Conservation (phyloP, 2,329 filamentous ascomycete genomes). For the Colletotrichum spaethianum region DNA sequence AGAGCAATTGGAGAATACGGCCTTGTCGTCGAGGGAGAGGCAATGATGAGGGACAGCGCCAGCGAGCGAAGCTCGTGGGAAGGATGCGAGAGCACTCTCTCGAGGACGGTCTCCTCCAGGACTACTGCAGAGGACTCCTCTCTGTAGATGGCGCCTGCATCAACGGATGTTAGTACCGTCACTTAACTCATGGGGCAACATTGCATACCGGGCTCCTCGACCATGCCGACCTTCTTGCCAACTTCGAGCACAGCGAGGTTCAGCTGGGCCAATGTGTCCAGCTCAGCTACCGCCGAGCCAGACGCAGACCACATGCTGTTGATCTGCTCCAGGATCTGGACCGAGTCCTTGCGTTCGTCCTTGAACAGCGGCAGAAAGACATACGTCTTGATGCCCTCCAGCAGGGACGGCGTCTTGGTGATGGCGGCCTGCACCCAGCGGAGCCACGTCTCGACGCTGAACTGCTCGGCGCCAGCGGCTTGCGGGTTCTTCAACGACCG, state of each 20-base stretch:
- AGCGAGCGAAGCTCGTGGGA: constrained; percentile 80
- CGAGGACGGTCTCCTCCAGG: constrained; percentile 61
- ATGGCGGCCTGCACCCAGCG: constrained; percentile 69
- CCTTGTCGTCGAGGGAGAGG: constrained; percentile 80
- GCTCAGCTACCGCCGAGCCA: constrained; percentile 59
- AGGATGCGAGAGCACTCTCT: constrained; percentile 67
- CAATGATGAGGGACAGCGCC: constrained; percentile 85
- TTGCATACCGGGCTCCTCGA: constrained; percentile 74
- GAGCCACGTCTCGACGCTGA: constrained; percentile 65
- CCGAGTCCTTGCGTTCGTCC: constrained; percentile 65
- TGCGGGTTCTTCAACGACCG: constrained; percentile 43
- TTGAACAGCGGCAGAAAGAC: constrained; percentile 75
- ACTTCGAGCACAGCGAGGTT: constrained; percentile 78
- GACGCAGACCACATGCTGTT: constrained; percentile 65
- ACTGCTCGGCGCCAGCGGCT: constrained; percentile 43
- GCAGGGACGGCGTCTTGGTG: constrained; percentile 61
- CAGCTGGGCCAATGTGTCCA: constrained; percentile 70
- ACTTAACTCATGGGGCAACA: constrained; percentile 18
- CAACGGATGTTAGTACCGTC: neutral
- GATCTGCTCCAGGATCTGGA: constrained; percentile 71
- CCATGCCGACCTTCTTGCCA: constrained; percentile 78
- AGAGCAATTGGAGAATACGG: constrained; percentile 78
- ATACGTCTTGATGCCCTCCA: constrained; percentile 76
- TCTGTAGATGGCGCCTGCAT: constrained; percentile 20
- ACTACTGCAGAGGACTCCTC: constrained; percentile 45